Conservation (phyloP, 306 rosid genomes). For the Mimosa pudica region DNA sequence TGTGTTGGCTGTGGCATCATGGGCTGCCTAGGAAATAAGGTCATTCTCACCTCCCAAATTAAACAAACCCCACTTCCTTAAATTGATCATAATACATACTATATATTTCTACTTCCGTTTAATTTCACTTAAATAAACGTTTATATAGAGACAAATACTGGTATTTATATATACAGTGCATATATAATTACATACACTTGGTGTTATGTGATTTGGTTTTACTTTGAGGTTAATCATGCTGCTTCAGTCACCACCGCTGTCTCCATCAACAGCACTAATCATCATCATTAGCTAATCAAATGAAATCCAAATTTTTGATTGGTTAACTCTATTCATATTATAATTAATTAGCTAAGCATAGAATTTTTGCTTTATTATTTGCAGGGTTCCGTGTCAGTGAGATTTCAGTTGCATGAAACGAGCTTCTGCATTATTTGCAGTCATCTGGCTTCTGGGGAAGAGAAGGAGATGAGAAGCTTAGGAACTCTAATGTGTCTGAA, state of each 20-base stretch:
- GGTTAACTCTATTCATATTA: neutral
- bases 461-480: constrained; percentile 69
- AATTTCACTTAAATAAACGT: neutral
- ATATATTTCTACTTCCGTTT: neutral
- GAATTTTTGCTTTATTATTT: neutral
- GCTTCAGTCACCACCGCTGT: constrained; percentile 15
- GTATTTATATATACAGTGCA: neutral
- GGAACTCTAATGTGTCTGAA: constrained; percentile 76
- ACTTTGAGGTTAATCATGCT: neutral
- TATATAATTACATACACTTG: neutral
- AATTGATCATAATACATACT: neutral
- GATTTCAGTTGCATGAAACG: constrained; percentile 72
- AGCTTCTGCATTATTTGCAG: constrained; percentile 89
- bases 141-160: neutral
- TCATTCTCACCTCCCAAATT: constrained; percentile 21
- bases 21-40: constrained; percentile 94
- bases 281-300: constrained; percentile 2
- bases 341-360: neutral
- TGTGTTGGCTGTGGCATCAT: constrained; percentile 89
- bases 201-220: neutral
- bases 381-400: constrained; percentile 91
- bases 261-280: constrained; percentile 31
- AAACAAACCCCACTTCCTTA: constrained; percentile 22
- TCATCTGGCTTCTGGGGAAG: constrained; percentile 90
- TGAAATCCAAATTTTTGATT: neutral